phyloP scores from a whole-genome alignment of 1,139 yeast genomes.

The Diutina mesorugosa region DNA sequence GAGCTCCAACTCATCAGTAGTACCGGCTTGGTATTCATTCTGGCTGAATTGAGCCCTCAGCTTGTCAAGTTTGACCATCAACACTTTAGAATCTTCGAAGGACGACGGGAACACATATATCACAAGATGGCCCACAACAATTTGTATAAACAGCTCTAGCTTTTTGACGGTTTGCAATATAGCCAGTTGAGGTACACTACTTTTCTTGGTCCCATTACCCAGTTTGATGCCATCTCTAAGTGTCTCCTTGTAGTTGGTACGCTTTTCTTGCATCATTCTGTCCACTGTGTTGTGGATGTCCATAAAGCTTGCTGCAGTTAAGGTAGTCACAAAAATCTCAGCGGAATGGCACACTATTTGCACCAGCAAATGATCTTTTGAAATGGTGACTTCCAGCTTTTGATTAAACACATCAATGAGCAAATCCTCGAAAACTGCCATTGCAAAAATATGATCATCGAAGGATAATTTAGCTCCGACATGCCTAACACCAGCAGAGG shows the following conservation, averaged over 20 bases:
- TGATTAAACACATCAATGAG: slow-evolving; percentile 58
- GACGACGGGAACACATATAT: slow-evolving; percentile 70
- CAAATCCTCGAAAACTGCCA: slow-evolving; percentile 38
- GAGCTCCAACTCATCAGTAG: slow-evolving; percentile 37
- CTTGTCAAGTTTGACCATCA: slow-evolving; percentile 48
- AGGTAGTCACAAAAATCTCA: slow-evolving; percentile 60
- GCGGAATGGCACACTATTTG: slow-evolving; percentile 41
- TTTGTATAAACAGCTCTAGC: slow-evolving; percentile 48
- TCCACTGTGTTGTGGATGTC: slow-evolving; percentile 65
- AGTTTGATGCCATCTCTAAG: slow-evolving; percentile 35
- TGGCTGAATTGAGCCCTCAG: slow-evolving; percentile 51
- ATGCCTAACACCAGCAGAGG: slow-evolving; percentile 43
- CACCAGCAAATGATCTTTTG: slow-evolving; percentile 53
- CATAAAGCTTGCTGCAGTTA: slow-evolving; percentile 70
- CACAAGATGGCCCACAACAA: slow-evolving; percentile 40
- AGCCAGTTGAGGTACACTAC: slow-evolving; percentile 11
- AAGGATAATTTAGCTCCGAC: slow-evolving; percentile 53
- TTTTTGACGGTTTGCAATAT: slow-evolving; percentile 28
- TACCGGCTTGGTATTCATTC: slow-evolving; percentile 31
- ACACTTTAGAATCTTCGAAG: slow-evolving; percentile 59
- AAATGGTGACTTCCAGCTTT: slow-evolving; percentile 29
- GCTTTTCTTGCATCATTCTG: slow-evolving; percentile 64
- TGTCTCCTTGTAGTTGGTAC: slow-evolving; percentile 62
- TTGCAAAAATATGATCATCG: slow-evolving; percentile 75
- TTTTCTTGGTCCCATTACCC: slow-evolving; percentile 4